Evolutionary conservation across 306 rosid genomes (phyloP).

Genomic region (apple (Malus domestica)): DNA sequence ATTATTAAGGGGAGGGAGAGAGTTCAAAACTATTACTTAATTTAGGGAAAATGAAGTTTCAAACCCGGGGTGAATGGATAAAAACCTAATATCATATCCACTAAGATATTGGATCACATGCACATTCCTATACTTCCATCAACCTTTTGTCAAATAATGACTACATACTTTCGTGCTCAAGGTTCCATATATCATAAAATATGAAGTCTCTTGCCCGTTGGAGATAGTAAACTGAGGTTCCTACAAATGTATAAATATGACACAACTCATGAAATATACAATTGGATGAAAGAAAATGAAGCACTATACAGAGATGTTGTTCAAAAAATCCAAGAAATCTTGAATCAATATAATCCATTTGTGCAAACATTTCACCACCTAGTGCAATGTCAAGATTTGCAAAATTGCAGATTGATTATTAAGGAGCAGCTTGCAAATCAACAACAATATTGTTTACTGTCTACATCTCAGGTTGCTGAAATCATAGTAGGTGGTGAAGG

Average conservation of each 20-base stretch:
- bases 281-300: neutral
- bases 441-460: neutral
- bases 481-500: no score
- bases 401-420: neutral
- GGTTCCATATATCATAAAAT: neutral
- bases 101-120: no score
- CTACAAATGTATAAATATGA: neutral
- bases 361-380: neutral
- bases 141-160: no score
- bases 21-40: no score
- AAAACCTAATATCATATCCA: no score
- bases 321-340: neutral
- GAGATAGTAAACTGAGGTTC: neutral
- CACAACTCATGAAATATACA: no score
- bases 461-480: neutral
- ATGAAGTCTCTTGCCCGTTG: neutral
- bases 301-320: neutral
- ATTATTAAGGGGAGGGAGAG: no score
- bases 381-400: neutral
- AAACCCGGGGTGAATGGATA: no score
- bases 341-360: neutral
- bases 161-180: neutral
- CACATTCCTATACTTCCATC: no score
- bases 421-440: neutral
- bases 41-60: no score